Conservation (phyloP, 2,329 filamentous ascomycete species). For the Pseudogymnoascus sp. region DNA sequence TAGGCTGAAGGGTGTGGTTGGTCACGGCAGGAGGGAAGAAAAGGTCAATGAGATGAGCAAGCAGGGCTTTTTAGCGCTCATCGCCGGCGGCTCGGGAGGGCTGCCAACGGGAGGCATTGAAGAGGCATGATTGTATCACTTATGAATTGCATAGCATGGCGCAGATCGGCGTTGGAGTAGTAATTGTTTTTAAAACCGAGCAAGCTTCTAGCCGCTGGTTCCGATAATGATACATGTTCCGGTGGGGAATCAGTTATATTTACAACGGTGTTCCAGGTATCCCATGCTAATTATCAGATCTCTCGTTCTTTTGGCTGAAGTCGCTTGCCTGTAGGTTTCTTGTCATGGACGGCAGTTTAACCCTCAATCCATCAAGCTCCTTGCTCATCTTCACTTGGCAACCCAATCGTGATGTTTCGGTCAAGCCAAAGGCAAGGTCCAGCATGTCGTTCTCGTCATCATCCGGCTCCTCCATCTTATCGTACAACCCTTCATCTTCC, state of each 20-base stretch:
- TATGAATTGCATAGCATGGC: conserved; percentile 10
- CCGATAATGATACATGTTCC: conserved; percentile 1
- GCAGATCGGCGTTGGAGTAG: conserved; percentile 2
- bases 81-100: conserved; percentile 55
- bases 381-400: conserved; percentile 71
- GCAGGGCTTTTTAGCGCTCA: conserved; percentile 90
- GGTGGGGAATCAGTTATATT: background rate
- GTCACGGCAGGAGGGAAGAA: conserved; percentile 72
- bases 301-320: conserved; percentile 47
- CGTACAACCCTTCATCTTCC: conserved; percentile 52
- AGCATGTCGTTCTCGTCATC: conserved; percentile 66
- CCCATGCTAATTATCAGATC: conserved; percentile 10
- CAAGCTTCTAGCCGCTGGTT: background rate
- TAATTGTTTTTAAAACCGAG: background rate
- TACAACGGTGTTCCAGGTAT: conserved; percentile 3
- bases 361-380: conserved; percentile 76
- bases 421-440: conserved; percentile 65
- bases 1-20: conserved; percentile 65
- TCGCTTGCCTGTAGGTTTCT: conserved; percentile 93
- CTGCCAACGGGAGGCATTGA: conserved; percentile 51
- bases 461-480: conserved; percentile 51
- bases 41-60: conserved; percentile 94
- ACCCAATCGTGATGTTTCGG: conserved; percentile 51
- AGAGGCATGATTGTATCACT: conserved; percentile 36
- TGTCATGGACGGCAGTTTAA: conserved; percentile 86